These are phyloP conservation scores for Fusarium acutatum DNA, from an alignment of 2,329 filamentous ascomycete species.

Conservation along the genomic window DNA sequence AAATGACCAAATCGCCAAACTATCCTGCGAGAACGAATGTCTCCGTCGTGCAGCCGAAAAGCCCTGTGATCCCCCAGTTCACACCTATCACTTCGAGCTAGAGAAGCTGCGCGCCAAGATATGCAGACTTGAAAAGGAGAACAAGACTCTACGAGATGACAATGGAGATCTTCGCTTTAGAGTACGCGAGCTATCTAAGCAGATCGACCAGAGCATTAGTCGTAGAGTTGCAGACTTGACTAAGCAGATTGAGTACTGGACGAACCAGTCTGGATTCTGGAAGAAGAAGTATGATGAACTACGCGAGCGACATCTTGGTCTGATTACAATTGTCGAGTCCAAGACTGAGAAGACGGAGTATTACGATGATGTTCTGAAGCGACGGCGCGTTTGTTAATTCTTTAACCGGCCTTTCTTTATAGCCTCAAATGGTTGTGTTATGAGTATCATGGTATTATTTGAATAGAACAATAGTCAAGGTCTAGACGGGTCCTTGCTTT, in stretches of 20 bases:
- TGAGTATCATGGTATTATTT: not conserved
- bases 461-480: not conserved
- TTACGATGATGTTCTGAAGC: constrained; percentile 48
- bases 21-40: constrained; percentile 51
- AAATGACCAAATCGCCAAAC: constrained; percentile 47
- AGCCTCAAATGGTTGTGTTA: not conserved
- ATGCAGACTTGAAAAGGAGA: constrained; percentile 50
- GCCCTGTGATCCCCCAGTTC: constrained; percentile 38
- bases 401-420: not conserved
- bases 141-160: constrained; percentile 47
- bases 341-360: constrained; percentile 45
- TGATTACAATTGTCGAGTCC: constrained; percentile 42
- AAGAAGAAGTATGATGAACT: constrained; percentile 43
- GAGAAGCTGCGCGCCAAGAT: constrained; percentile 47
- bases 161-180: constrained; percentile 47
- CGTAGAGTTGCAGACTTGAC: constrained; percentile 46
- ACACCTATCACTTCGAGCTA: constrained; percentile 38
- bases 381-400: constrained; percentile 42
- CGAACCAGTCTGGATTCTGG: constrained; percentile 44
- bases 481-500: not conserved
- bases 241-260: constrained; percentile 49
- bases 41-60: constrained; percentile 51
- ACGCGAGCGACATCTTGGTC: constrained; percentile 41
- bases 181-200: constrained; percentile 47
- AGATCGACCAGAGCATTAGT: constrained; percentile 44